A percentile compares a stretch with the other conserved stretches of the same genome.
These are phyloP conservation scores for Blastobotrys persicus DNA, from an alignment of 1,139 yeast species.

Conservation along the genomic window DNA sequence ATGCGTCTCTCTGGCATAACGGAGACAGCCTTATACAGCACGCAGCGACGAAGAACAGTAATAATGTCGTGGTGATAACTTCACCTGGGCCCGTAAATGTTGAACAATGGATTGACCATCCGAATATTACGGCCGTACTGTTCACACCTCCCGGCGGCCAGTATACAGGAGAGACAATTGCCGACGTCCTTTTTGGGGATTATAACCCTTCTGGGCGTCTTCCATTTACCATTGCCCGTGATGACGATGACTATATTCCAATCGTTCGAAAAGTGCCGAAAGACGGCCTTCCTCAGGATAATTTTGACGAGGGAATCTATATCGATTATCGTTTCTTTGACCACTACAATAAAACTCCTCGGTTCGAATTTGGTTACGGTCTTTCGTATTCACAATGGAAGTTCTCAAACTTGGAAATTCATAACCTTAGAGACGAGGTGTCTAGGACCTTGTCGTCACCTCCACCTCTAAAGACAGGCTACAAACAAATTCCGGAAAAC, in stretches of 20 bases:
- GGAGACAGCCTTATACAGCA: slow-evolving; percentile 53
- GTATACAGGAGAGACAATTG: slow-evolving; percentile 47
- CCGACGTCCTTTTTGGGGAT: slow-evolving; percentile 55
- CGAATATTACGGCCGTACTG: slow-evolving; percentile 55
- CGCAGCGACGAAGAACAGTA: slow-evolving; percentile 49
- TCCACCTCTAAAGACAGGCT: slow-evolving; percentile 40
- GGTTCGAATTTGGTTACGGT: slow-evolving; percentile 62
- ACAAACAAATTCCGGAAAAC: background rate
- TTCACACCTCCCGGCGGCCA: slow-evolving; percentile 60
- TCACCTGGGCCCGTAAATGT: slow-evolving; percentile 60
- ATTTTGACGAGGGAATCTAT: slow-evolving; percentile 34
- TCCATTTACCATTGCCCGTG: slow-evolving; percentile 61
- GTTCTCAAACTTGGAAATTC: slow-evolving; percentile 29
- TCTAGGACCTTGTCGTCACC: slow-evolving; percentile 52
- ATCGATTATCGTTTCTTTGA: slow-evolving; percentile 56
- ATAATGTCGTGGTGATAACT: slow-evolving; percentile 55
- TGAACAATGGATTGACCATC: slow-evolving; percentile 58
- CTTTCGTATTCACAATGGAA: slow-evolving; percentile 52
- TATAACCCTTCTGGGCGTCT: slow-evolving; percentile 59
- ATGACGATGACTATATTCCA: slow-evolving; percentile 53
- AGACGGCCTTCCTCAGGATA: slow-evolving; percentile 36
- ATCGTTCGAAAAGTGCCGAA: slow-evolving; percentile 38
- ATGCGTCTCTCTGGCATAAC: slow-evolving; percentile 56
- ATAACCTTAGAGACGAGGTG: slow-evolving; percentile 47
- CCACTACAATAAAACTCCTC: slow-evolving; percentile 52